Evolutionary conservation across 75 land plant genomes (phyloP), one percentile per base, ranked within the genome.

Genomic region (Pseudotsuga menziesii): DNA sequence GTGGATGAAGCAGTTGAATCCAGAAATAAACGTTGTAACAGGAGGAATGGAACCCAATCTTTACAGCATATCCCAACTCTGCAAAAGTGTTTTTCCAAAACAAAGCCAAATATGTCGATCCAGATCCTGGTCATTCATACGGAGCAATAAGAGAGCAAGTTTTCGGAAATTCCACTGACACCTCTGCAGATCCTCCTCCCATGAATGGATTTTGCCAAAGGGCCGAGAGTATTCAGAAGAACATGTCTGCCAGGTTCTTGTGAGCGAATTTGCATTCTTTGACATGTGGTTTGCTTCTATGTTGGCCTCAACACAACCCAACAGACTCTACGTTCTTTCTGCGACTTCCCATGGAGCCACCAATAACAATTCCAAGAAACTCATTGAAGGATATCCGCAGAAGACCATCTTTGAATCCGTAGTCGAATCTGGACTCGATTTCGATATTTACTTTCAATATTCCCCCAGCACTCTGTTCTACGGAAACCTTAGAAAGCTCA

Each of bases 401-500:
- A 86, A 79, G 79, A 95, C 95, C 54, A 60, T 20, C 20, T 20
- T 80, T 0, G 91, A 89, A 29, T 86, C 88, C 22, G 67, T 91
- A 3, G 25, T 78, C 61, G 82, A 89, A 54, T 78, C 80, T 2
- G 89, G 91, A 5, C 84, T 82, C 44, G 77, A 83, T 7, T 88
- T 87, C 66, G 87, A 87, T 9, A 89, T 91, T 26, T 91, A 91
- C 76, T 91, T 89, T 74, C 93, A 91, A 70, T 82, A 83, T 72
- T 61, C 87, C 16, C 93, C 93, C 0, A 91, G 91, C 0, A 82
- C 85, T 17, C 82, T 88, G 35, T 93, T 93, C 84, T 93, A 83
- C 88, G 76, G 82, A 56, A 90, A 82, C 84, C 84, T 92, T 6
- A 74, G 94, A 35, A 81, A 83, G 54, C 66, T 88, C 57, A 92